These are phyloP conservation scores for Cyclospora cayetanensis DNA, from an alignment of 169 alveolate genomes.

Conservation along the genomic window DNA sequence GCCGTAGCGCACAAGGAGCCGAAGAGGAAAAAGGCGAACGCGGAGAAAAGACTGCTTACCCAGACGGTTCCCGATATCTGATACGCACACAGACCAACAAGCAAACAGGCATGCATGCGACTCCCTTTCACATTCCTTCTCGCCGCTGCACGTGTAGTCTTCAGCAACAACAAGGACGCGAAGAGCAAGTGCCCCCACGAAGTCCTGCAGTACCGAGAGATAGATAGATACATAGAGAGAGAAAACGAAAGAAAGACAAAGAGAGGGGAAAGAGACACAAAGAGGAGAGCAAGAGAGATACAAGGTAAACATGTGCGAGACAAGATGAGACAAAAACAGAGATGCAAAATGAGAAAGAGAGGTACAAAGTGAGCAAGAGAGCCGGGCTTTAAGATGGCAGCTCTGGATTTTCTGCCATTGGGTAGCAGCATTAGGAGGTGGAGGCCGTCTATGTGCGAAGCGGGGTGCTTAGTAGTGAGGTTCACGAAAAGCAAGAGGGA, in stretches of 20 bases:
- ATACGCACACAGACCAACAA: background rate
- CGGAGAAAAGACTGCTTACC: slow-evolving; percentile 50
- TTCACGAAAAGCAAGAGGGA: too few species aligned
- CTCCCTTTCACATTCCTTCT: background rate
- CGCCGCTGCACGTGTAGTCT: background rate
- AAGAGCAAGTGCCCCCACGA: background rate
- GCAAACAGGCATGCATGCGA: background rate
- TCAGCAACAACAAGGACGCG: background rate
- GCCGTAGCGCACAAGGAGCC: slow-evolving; percentile 53
- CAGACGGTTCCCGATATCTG: slow-evolving; percentile 44
- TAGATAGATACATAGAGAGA: background rate
- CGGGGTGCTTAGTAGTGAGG: too few species aligned
- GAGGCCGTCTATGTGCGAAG: too few species aligned
- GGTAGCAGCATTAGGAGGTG: too few species aligned
- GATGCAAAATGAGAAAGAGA: too few species aligned
- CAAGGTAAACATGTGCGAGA: too few species aligned
- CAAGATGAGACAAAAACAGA: too few species aligned
- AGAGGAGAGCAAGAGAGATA: background rate
- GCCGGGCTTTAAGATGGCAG: too few species aligned
- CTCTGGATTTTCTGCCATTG: too few species aligned
- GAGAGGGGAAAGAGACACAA: background rate
- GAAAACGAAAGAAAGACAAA: background rate
- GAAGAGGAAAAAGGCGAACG: slow-evolving; percentile 4
- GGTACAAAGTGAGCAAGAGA: too few species aligned
- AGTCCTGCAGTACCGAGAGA: background rate